A percentile compares a stretch with the other conserved stretches of the same genome.
Evolutionary conservation across 345 rosid genomes (phyloP).

Genomic region (Rhodomyrtus tomentosa): DNA sequence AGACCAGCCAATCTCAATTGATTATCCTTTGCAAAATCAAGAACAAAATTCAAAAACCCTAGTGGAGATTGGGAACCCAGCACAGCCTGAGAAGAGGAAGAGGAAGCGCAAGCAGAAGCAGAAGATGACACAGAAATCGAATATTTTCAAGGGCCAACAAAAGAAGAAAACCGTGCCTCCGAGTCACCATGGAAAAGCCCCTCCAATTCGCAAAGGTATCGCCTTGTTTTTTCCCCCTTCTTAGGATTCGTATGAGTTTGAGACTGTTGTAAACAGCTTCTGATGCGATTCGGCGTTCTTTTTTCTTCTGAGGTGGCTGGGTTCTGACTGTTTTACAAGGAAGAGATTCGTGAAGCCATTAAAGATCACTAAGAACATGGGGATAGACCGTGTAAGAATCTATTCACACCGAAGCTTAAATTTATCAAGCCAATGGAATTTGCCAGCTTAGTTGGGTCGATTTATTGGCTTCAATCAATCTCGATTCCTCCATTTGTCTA

Average conservation of each 20-base stretch:
- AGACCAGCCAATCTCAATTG: too few species aligned
- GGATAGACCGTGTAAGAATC: conserved; percentile 43
- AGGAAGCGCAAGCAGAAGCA: background rate
- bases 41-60: background rate
- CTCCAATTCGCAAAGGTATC: conserved; percentile 56
- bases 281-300: background rate
- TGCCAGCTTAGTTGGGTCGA: background rate
- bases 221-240: background rate
- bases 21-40: too few species aligned
- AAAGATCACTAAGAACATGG: conserved; percentile 57
- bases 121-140: conserved; percentile 87
- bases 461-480: background rate
- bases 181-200: conserved; percentile 68
- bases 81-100: background rate
- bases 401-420: background rate
- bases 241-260: background rate
- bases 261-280: background rate
- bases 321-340: conserved; percentile 18
- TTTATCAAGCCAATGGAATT: background rate
- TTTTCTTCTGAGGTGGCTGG: background rate
- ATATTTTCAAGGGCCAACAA: conserved; percentile 73
- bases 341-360: conserved; percentile 64
- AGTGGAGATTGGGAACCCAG: background rate
- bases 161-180: conserved; percentile 63
- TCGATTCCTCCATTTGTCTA: background rate